Percentiles rank a stretch among this genome's conserved stretches.
Evolutionary conservation across 2,329 filamentous ascomycete species (phyloP).

Genomic region (Cercospora berteroae): DNA sequence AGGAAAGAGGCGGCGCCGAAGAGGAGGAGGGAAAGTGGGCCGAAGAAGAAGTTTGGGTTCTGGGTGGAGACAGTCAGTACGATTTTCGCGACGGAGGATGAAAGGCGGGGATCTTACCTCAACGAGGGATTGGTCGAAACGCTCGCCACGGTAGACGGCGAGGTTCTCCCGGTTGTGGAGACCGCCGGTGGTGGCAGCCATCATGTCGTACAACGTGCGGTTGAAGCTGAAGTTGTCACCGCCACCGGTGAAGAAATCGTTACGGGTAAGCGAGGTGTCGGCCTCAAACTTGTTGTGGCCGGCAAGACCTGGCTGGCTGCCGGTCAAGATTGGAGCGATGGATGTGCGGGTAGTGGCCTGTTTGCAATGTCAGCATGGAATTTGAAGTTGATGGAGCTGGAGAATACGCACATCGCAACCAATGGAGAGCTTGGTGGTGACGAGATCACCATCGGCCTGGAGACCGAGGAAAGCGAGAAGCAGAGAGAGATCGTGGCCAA

Average conservation of each 20-base stretch:
- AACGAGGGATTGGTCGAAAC: conserved; percentile 42
- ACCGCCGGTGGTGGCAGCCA: conserved; percentile 36
- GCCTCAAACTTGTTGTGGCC: conserved; percentile 48
- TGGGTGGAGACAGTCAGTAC: neutral
- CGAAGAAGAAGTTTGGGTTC: conserved; percentile 47
- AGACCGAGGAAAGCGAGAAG: conserved; percentile 44
- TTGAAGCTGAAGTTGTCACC: conserved; percentile 45
- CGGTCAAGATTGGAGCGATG: conserved; percentile 35
- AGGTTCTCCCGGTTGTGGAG: conserved; percentile 43
- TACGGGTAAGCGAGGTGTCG: conserved; percentile 43
- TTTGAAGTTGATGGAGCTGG: neutral
- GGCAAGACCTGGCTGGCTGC: conserved; percentile 44
- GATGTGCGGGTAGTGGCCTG: conserved; percentile 32
- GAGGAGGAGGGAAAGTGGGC: conserved; percentile 41
- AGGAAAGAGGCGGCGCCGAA: conserved; percentile 47
- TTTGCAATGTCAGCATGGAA: neutral
- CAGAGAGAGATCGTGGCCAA: conserved; percentile 44
- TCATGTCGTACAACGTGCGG: conserved; percentile 42
- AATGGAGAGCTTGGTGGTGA: conserved; percentile 46
- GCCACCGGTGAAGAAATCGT: conserved; percentile 42
- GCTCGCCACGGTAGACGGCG: conserved; percentile 42
- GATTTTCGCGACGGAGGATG: neutral
- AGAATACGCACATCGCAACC: conserved; percentile 40
- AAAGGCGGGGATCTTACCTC: conserved; percentile 14
- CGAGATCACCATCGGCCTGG: conserved; percentile 42